Evolutionary conservation across 352 stramenopile genomes (phyloP), one percentile per base, ranked within the genome.

Genomic region (Phytophthora niederhauseri): DNA sequence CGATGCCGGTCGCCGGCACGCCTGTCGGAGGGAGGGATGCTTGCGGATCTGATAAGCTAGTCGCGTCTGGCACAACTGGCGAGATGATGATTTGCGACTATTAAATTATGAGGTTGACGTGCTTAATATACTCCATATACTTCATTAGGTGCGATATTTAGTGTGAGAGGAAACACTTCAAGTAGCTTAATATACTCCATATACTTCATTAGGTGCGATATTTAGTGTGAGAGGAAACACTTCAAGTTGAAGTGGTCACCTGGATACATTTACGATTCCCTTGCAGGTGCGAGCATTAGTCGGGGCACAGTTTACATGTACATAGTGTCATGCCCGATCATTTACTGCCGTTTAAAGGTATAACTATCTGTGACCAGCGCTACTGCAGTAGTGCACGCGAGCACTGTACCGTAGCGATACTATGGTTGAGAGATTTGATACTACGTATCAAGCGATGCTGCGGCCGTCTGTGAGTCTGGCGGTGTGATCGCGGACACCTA

Each of bases 401-500:
- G 22, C 19, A 19, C 11, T 31, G 24, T 26, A 26, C 2, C 4
- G 24, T 26, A 26, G 24, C 4, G 24, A 26, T 26, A 2, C 24
- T n/a, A n/a, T n/a, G n/a, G n/a, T n/a, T n/a, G n/a, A n/a, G n/a
- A n/a, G n/a, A n/a, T n/a, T n/a, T n/a, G n/a, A n/a, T n/a, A n/a
- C n/a, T n/a, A n/a, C n/a, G n/a, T n/a, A n/a, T n/a, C n/a, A n/a
- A n/a, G n/a, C n/a, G n/a, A n/a, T n/a, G n/a, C n/a, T n/a, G n/a
- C n/a, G n/a, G n/a, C n/a, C n/a, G n/a, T n/a, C n/a, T n/a, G n/a
- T n/a, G n/a, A n/a, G 24, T 36, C 36, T 17, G 36, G 36, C 14
- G 36, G 36, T 41, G 50, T 20, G 50, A 38, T 48, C 8, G 31
- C 22, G 36, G 6, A 2, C 14, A 66, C 22, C 46, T 66, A 52